Conservation (phyloP, 1,284 basidiomycete species). For the Testicularia cyperi region DNA sequence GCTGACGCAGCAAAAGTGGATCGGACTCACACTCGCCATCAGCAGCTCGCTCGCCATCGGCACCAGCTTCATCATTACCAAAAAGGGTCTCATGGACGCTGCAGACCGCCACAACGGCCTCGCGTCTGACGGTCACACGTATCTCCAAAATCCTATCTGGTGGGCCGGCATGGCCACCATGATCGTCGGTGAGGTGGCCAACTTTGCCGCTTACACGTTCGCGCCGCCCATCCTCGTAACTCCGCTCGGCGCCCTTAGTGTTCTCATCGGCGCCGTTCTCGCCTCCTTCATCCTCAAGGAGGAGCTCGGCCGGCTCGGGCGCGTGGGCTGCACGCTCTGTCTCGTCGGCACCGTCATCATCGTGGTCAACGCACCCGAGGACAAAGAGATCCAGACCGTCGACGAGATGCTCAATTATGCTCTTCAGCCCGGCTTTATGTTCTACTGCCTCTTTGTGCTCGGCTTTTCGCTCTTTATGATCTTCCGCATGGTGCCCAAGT, state of each 20-base stretch:
- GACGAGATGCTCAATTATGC: conserved; percentile 91
- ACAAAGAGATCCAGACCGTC: conserved; percentile 89
- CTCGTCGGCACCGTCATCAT: conserved; percentile 89
- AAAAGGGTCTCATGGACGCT: conserved; percentile 59
- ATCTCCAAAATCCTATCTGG: conserved; percentile 93
- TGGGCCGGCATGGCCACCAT: conserved; percentile 91
- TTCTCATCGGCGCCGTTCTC: conserved; percentile 76
- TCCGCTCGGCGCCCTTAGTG: conserved; percentile 89
- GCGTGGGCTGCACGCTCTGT: conserved; percentile 88
- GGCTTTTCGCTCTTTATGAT: conserved; percentile 79
- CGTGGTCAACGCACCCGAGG: conserved; percentile 92
- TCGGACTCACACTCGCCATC: conserved; percentile 56
- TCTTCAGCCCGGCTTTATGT: conserved; percentile 73
- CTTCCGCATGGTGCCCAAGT: conserved; percentile 78
- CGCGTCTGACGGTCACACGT: conserved; percentile 63
- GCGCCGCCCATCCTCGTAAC: conserved; percentile 97
- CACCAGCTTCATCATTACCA: conserved; percentile 60
- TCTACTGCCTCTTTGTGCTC: conserved; percentile 83
- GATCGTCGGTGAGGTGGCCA: conserved; percentile 70
- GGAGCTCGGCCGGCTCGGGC: conserved; percentile 87
- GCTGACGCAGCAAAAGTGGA: conserved; percentile 57
- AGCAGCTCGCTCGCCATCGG: conserved; percentile 57
- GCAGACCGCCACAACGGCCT: conserved; percentile 50
- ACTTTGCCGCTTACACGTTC: conserved; percentile 98
- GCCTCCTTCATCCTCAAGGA: conserved; percentile 91